These are phyloP conservation scores for Shiraia bambusicola DNA, from an alignment of 2,329 filamentous ascomycete genomes.

Conservation along the genomic window DNA sequence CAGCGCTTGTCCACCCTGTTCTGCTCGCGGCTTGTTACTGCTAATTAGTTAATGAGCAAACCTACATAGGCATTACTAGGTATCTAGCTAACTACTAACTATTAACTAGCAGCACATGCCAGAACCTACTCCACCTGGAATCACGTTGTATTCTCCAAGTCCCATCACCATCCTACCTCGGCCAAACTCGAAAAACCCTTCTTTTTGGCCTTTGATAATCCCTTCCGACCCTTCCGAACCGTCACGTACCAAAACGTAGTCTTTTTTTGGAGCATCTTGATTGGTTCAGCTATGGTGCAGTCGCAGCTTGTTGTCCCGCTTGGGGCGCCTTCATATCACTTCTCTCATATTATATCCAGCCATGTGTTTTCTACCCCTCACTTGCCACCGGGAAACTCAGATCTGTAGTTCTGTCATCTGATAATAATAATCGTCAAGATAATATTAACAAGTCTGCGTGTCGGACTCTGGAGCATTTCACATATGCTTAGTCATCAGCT, in stretches of 20 bases:
- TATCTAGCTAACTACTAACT: no score
- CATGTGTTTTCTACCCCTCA: no score
- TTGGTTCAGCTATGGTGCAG: background rate
- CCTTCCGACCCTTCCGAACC: conserved; percentile 11
- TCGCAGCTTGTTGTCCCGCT: no score
- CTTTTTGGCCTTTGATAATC: conserved; percentile 2
- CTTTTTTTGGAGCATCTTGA: background rate
- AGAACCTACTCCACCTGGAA: background rate
- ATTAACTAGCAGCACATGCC: conserved; percentile 1
- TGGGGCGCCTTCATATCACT: background rate
- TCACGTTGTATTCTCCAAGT: background rate
- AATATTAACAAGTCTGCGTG: no score
- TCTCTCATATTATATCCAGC: no score
- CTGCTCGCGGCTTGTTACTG: background rate
- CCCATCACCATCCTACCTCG: conserved; percentile 1
- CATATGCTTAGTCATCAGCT: no score
- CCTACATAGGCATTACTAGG: no score
- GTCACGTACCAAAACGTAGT: background rate
- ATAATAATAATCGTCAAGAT: no score
- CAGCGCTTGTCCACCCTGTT: background rate
- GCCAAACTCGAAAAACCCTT: background rate
- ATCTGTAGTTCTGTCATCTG: no score
- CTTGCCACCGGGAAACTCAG: no score
- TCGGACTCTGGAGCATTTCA: no score
- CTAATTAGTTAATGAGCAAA: no score